Evolutionary conservation across 345 rosid species (phyloP).

Genomic region (Carallia brachiata): DNA sequence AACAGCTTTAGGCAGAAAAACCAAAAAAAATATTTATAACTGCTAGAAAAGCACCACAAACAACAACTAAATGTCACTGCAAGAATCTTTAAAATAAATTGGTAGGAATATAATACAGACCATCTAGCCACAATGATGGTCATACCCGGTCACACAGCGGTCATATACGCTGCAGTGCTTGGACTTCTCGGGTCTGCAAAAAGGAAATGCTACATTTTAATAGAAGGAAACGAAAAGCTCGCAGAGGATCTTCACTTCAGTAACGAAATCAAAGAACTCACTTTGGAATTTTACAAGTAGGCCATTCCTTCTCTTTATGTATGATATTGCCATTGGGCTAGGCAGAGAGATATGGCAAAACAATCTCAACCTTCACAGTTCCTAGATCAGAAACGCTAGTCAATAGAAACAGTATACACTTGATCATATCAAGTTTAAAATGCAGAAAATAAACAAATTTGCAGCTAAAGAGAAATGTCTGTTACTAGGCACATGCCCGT

Average conservation of each 20-base stretch:
- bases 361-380: slow-evolving; percentile 63
- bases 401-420: slow-evolving; percentile 56
- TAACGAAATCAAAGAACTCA: slow-evolving; percentile 35
- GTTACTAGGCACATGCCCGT: slow-evolving; percentile 44
- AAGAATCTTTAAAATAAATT: background rate
- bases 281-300: slow-evolving; percentile 80
- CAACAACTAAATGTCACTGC: background rate
- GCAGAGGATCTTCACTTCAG: background rate
- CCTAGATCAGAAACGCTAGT: slow-evolving; percentile 94
- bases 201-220: slow-evolving; percentile 12
- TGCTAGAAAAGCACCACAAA: background rate
- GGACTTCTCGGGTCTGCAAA: slow-evolving; percentile 79
- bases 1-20: slow-evolving; percentile 12
- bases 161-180: slow-evolving; percentile 87
- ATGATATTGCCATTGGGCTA: slow-evolving; percentile 64
- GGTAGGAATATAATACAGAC: slow-evolving; percentile 33
- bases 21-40: too few species aligned
- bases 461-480: slow-evolving; percentile 2
- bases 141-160: slow-evolving; percentile 90
- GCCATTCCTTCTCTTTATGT: slow-evolving; percentile 30
- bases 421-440: background rate
- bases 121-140: slow-evolving; percentile 99
- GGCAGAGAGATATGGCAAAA: slow-evolving; percentile 55
- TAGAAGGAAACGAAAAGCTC: background rate
- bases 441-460: slow-evolving; percentile 9